Conservation (phyloP, 2,329 filamentous ascomycete genomes). For the Fusarium azukiicola region DNA sequence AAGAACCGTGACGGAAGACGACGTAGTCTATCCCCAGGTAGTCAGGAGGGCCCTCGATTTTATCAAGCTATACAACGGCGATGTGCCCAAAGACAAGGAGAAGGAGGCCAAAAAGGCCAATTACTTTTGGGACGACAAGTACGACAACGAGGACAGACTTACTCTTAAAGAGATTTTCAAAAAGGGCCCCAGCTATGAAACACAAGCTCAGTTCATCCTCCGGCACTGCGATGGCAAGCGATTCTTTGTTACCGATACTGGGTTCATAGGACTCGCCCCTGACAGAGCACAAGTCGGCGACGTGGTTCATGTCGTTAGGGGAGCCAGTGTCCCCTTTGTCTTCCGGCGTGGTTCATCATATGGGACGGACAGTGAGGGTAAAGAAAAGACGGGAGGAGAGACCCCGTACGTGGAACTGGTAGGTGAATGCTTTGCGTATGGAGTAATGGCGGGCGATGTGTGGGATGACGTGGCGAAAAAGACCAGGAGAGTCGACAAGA, state of each 20-base stretch:
- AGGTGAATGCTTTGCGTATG: constrained; percentile 6
- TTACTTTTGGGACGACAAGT: not conserved
- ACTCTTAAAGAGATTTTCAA: not conserved
- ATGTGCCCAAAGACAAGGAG: not conserved
- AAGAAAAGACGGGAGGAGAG: not conserved
- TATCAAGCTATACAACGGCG: not conserved
- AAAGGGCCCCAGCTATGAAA: not conserved
- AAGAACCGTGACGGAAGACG: not conserved
- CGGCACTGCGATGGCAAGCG: not conserved
- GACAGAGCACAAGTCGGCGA: constrained; percentile 3
- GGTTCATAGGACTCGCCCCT: constrained; percentile 7
- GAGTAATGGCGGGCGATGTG: not conserved
- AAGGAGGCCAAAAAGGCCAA: not conserved
- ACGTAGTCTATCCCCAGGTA: not conserved
- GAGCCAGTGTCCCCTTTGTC: constrained; percentile 7
- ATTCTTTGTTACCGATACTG: constrained; percentile 15
- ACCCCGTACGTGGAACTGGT: not conserved
- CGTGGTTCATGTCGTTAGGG: not conserved
- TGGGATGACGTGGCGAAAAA: not conserved
- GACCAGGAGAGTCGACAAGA: not conserved
- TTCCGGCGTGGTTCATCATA: not conserved
- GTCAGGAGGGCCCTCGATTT: not conserved
- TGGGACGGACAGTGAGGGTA: not conserved
- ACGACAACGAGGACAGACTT: not conserved
- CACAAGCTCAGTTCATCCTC: not conserved